Conservation (phyloP, 768 basidiomycete genomes). For the Hortiboletus flavorubellus region DNA sequence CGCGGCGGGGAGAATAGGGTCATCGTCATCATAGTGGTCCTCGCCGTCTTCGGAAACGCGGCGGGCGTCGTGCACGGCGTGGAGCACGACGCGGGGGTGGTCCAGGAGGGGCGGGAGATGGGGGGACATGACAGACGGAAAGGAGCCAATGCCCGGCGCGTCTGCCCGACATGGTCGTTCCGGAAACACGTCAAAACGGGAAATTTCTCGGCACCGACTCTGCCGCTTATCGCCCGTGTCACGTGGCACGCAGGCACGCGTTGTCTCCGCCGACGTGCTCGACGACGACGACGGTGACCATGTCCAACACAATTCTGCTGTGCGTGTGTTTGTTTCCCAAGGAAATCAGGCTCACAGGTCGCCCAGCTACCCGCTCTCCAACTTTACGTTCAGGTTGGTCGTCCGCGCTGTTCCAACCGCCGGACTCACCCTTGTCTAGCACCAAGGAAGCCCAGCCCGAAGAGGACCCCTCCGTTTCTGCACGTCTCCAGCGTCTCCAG, state of each 20-base stretch:
- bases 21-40: constrained; percentile 11
- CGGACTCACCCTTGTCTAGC: constrained; percentile 39
- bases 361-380: constrained; percentile 75
- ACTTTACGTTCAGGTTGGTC: constrained; percentile 84
- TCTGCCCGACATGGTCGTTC: not conserved
- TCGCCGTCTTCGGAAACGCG: not conserved
- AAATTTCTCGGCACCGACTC: constrained; percentile 1
- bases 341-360: not conserved
- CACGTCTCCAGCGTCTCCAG: constrained; percentile 89
- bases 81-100: not conserved
- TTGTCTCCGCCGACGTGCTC: constrained; percentile 10
- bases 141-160: not conserved
- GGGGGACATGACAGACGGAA: constrained; percentile 10
- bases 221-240: constrained; percentile 1
- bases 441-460: constrained; percentile 97
- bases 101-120: not conserved
- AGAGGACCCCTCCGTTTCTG: constrained; percentile 94
- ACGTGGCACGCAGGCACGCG: constrained; percentile 8
- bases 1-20: constrained; percentile 9
- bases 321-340: constrained; percentile 21
- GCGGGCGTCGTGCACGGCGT: not conserved
- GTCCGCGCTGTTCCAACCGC: not conserved
- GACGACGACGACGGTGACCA: constrained; percentile 30
- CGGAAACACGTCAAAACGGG: constrained; percentile 1
- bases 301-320: constrained; percentile 56